These are phyloP conservation scores for Candida easanensis DNA, from an alignment of 805 yeast species.

Conservation along the genomic window DNA sequence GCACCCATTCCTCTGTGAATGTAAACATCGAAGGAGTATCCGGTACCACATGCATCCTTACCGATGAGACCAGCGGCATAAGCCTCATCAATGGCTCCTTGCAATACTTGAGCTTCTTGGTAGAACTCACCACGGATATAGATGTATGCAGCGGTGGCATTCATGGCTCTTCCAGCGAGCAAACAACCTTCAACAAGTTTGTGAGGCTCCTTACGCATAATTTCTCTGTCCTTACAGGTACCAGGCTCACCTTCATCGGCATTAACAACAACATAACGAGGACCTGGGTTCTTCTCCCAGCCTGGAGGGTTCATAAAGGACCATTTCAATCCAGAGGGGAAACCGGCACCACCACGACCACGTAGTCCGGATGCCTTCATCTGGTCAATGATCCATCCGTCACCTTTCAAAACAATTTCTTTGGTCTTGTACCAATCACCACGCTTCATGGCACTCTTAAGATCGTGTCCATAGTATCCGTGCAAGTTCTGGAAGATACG, in stretches of 20 bases:
- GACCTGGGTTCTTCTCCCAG: slow-evolving; percentile 89
- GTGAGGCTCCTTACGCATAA: slow-evolving; percentile 88
- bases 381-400: slow-evolving; percentile 86
- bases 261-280: slow-evolving; percentile 83
- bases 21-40: slow-evolving; percentile 78
- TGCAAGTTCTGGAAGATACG: slow-evolving; percentile 85
- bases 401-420: slow-evolving; percentile 79
- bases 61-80: slow-evolving; percentile 79
- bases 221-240: slow-evolving; percentile 89
- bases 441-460: slow-evolving; percentile 70
- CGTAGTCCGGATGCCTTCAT: slow-evolving; percentile 81
- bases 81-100: slow-evolving; percentile 84
- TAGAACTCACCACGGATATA: slow-evolving; percentile 90
- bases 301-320: slow-evolving; percentile 95
- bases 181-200: slow-evolving; percentile 90
- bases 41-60: slow-evolving; percentile 83
- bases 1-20: slow-evolving; percentile 95
- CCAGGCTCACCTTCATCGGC: slow-evolving; percentile 97
- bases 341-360: slow-evolving; percentile 94
- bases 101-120: slow-evolving; percentile 72
- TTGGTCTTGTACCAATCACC: slow-evolving; percentile 94
- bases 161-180: slow-evolving; percentile 88
- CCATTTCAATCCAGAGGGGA: slow-evolving; percentile 90
- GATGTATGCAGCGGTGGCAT: slow-evolving; percentile 89
- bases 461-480: slow-evolving; percentile 70